Conservation (phyloP, 1,284 basidiomycete genomes). For the Fomes fomentarius region DNA sequence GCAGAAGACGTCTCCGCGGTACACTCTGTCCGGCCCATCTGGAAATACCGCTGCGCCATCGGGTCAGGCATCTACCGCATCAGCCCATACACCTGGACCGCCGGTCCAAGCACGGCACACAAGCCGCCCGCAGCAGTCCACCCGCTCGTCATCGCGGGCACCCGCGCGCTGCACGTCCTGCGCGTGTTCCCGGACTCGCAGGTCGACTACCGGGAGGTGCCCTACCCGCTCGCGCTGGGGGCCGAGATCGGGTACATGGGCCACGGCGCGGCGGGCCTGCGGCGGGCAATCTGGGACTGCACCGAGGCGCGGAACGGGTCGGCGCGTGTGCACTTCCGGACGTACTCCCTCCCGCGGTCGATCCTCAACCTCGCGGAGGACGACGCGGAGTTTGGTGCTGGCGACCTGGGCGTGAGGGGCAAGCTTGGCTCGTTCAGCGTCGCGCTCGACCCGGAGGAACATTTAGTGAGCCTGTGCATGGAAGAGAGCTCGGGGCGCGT, state of each 20-base stretch:
- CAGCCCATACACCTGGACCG: slow-evolving; percentile 17
- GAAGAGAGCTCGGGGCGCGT: slow-evolving; percentile 23
- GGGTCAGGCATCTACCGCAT: slow-evolving; percentile 26
- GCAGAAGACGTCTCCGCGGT: background rate
- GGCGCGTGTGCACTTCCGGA: slow-evolving; percentile 21
- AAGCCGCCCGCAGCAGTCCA: background rate
- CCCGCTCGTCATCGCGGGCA: slow-evolving; percentile 18
- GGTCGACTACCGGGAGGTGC: slow-evolving; percentile 20
- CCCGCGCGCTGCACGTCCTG: slow-evolving; percentile 20
- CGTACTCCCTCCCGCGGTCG: slow-evolving; percentile 22
- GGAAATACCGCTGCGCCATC: slow-evolving; percentile 21
- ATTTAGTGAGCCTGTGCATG: slow-evolving; percentile 22
- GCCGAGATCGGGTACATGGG: slow-evolving; percentile 18
- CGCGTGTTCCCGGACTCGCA: background rate
- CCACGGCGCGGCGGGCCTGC: slow-evolving; percentile 19
- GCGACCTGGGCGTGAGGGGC: slow-evolving; percentile 12
- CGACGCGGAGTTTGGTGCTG: slow-evolving; percentile 8
- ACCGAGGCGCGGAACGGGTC: slow-evolving; percentile 23
- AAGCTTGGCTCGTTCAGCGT: slow-evolving; percentile 21
- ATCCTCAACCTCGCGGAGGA: slow-evolving; percentile 18
- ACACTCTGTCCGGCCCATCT: slow-evolving; percentile 15
- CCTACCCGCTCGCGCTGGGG: slow-evolving; percentile 18
- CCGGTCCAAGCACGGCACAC: background rate
- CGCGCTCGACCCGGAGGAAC: slow-evolving; percentile 20
- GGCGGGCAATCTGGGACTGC: slow-evolving; percentile 25